Conservation (phyloP, 805 yeast genomes). For the Wickerhamiella musiphila region DNA sequence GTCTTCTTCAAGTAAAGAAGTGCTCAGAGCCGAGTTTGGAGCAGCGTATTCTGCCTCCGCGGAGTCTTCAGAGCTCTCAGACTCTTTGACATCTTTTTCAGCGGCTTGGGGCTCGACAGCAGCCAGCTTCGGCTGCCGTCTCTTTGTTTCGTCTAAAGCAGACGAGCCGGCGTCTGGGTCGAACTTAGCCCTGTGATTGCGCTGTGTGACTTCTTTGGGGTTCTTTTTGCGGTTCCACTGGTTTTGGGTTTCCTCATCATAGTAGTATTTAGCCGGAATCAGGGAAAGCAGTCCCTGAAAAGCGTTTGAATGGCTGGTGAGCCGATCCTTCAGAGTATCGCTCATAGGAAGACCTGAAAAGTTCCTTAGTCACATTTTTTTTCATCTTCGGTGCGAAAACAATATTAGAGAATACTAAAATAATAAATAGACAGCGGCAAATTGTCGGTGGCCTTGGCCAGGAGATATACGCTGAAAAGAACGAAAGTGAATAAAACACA, state of each 20-base stretch:
- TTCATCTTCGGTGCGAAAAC: neutral
- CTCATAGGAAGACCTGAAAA: conserved; percentile 14
- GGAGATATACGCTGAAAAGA: too few relatives aligned
- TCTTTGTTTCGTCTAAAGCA: conserved; percentile 21
- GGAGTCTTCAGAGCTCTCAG: too few relatives aligned
- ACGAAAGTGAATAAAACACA: too few relatives aligned
- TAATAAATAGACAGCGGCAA: too few relatives aligned
- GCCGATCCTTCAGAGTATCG: conserved; percentile 19
- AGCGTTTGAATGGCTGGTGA: conserved; percentile 26
- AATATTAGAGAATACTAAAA: too few relatives aligned
- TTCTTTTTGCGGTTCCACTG: conserved; percentile 85
- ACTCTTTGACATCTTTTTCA: conserved; percentile 19
- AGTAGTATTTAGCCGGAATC: conserved; percentile 87
- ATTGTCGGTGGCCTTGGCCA: too few relatives aligned
- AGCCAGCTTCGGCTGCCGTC: conserved; percentile 10
- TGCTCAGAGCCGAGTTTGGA: too few relatives aligned
- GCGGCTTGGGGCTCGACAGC: conserved; percentile 19
- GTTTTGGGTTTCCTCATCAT: conserved; percentile 72
- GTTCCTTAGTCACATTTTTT: conserved; percentile 1
- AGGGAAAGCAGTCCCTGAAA: conserved; percentile 78
- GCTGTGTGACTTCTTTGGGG: conserved; percentile 40
- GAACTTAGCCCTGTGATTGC: conserved; percentile 50
- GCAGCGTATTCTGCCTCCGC: too few relatives aligned
- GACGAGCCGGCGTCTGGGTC: conserved; percentile 36
- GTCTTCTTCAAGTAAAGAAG: conserved; percentile 10